Percentiles rank a stretch among this genome's conserved stretches.
Evolutionary conservation across 352 stramenopile species (phyloP).

Genomic region (Pythium periplocum): DNA sequence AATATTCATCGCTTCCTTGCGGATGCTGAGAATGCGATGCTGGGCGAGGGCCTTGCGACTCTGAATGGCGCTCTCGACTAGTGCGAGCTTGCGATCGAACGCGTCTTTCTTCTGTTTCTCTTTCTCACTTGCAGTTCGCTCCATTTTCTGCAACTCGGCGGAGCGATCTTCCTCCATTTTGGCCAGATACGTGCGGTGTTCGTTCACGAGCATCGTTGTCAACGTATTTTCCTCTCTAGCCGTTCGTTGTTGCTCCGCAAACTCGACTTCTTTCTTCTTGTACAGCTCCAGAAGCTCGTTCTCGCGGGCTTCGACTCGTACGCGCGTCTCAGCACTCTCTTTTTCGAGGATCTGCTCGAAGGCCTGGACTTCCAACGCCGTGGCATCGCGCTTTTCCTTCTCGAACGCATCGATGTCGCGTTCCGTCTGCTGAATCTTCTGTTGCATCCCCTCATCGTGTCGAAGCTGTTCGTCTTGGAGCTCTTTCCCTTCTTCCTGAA

Average conservation of each 20-base stretch:
- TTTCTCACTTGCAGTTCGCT: slow-evolving; percentile 31
- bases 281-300: slow-evolving; percentile 69
- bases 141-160: slow-evolving; percentile 52
- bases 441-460: slow-evolving; percentile 73
- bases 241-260: slow-evolving; percentile 57
- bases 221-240: slow-evolving; percentile 60
- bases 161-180: slow-evolving; percentile 76
- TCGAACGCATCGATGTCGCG: slow-evolving; percentile 76
- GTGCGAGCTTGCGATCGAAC: slow-evolving; percentile 73
- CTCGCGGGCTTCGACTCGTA: slow-evolving; percentile 58
- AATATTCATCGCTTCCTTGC: slow-evolving; percentile 73
- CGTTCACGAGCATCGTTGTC: slow-evolving; percentile 55
- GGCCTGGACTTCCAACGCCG: slow-evolving; percentile 39
- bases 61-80: slow-evolving; percentile 66
- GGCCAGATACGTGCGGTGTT: slow-evolving; percentile 76
- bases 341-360: slow-evolving; percentile 65
- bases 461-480: slow-evolving; percentile 50
- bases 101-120: slow-evolving; percentile 63
- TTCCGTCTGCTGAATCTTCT: slow-evolving; percentile 79
- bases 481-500: slow-evolving; percentile 51
- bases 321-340: slow-evolving; percentile 39
- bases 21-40: slow-evolving; percentile 67
- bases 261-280: slow-evolving; percentile 72
- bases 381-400: slow-evolving; percentile 59
- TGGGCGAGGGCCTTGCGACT: slow-evolving; percentile 64